Evolutionary conservation across 1,284 basidiomycete genomes (phyloP).

Genomic region (Ganoderma meredithae): DNA sequence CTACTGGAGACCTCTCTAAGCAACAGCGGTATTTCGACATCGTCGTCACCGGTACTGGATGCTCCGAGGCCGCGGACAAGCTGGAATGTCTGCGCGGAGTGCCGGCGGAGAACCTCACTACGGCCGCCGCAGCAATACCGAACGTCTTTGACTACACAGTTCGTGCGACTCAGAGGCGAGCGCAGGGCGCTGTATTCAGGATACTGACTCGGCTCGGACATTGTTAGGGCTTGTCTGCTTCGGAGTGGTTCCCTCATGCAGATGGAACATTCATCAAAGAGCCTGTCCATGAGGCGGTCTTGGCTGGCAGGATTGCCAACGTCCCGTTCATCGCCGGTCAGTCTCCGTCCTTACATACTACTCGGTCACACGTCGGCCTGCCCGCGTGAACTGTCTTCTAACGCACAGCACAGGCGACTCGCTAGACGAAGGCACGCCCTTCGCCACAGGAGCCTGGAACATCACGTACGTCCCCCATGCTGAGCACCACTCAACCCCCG

Average conservation of each 20-base stretch:
- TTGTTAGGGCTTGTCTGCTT: constrained; percentile 21
- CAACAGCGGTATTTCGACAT: background rate
- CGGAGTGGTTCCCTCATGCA: constrained; percentile 44
- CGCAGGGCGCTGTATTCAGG: background rate
- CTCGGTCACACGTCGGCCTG: too few relatives aligned
- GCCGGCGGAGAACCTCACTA: constrained; percentile 44
- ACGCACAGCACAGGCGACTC: constrained; percentile 9
- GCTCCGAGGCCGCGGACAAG: background rate
- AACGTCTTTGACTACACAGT: constrained; percentile 12
- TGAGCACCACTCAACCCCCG: too few relatives aligned
- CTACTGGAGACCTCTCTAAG: background rate
- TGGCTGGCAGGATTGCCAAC: constrained; percentile 31
- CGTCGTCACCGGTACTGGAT: background rate
- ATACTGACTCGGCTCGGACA: background rate
- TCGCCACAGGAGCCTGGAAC: constrained; percentile 32
- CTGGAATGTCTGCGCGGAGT: constrained; percentile 33
- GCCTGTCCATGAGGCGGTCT: constrained; percentile 35
- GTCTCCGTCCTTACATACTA: too few relatives aligned
- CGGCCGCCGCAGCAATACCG: background rate
- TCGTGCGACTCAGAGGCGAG: background rate
- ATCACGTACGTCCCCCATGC: constrained; percentile 9
- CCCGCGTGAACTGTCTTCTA: too few relatives aligned
- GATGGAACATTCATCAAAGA: constrained; percentile 45
- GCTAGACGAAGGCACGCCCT: constrained; percentile 44
- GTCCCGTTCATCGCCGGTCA: background rate